phyloP scores from a whole-genome alignment of 192 early-diverging fungal species.

The Powellomyces hirtus region DNA sequence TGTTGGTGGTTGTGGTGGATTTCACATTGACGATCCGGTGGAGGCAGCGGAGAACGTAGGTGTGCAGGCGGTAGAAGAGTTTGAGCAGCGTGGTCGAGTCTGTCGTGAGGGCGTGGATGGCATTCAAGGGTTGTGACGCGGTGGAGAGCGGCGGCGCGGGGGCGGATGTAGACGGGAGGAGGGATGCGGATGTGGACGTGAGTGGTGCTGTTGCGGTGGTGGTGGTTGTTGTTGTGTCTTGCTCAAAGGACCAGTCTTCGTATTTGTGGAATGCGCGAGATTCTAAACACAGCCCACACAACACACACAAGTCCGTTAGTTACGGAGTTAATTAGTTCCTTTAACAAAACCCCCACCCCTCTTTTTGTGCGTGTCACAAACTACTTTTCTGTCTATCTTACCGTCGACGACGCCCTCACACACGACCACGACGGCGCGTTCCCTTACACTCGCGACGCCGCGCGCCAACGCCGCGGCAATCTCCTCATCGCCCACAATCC shows the following conservation, averaged over 20 bases:
- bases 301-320: too few species aligned
- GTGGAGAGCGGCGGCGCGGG: not conserved
- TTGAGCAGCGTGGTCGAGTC: constrained; percentile 65
- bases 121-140: not conserved
- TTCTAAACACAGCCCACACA: constrained; percentile 49
- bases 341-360: too few species aligned
- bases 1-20: constrained; percentile 22
- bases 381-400: constrained; percentile 45
- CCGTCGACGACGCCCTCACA: constrained; percentile 67
- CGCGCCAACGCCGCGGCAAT: constrained; percentile 62
- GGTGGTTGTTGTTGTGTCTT: constrained; percentile 32
- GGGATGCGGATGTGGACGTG: not conserved
- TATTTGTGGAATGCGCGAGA: constrained; percentile 67
- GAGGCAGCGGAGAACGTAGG: constrained; percentile 61
- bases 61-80: constrained; percentile 68
- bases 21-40: too few species aligned
- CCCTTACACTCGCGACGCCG: constrained; percentile 70
- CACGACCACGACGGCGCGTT: constrained; percentile 68
- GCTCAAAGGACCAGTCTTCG: constrained; percentile 73
- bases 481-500: constrained; percentile 65
- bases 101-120: constrained; percentile 4
- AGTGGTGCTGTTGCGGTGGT: not conserved
- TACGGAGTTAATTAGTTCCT: too few species aligned
- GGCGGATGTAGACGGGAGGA: not conserved
- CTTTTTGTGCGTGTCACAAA: too few species aligned